Percentiles rank a stretch among this genome's conserved stretches.
phyloP scores from a whole-genome alignment of 139 green algal species.

The Coelastrella sp. region DNA sequence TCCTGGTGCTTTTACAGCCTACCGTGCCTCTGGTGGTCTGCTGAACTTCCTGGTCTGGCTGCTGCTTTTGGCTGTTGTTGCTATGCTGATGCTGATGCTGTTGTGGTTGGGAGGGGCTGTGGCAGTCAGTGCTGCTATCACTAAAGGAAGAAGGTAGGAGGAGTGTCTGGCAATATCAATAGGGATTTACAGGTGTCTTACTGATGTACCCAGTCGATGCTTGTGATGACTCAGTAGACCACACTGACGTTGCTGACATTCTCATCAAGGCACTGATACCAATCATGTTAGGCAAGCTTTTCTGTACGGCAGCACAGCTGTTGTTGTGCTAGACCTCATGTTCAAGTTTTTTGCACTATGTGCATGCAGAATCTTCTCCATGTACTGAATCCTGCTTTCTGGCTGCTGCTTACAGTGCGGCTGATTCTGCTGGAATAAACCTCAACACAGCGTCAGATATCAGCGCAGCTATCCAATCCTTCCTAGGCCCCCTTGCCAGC shows the following conservation, averaged over 20 bases:
- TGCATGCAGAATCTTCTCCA: too few relatives aligned
- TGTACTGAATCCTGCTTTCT: neutral
- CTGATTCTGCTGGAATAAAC: neutral
- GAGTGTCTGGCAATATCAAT: neutral
- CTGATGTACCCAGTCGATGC: too few relatives aligned
- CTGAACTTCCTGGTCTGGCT: conserved; percentile 25
- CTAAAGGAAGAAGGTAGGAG: neutral
- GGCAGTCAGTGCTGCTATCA: conserved; percentile 22
- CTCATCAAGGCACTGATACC: too few relatives aligned
- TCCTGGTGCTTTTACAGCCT: neutral
- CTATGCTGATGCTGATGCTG: conserved; percentile 34
- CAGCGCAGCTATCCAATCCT: neutral
- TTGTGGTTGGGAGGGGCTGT: conserved; percentile 20
- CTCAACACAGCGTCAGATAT: neutral
- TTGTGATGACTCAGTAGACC: too few relatives aligned
- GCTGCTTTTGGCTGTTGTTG: conserved; percentile 24
- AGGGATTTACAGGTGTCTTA: too few relatives aligned
- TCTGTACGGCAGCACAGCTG: too few relatives aligned
- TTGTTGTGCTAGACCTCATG: too few relatives aligned
- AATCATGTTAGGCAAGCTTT: too few relatives aligned
- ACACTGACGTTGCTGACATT: too few relatives aligned
- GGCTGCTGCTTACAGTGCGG: neutral
- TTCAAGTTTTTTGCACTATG: too few relatives aligned
- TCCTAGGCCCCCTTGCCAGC: neutral
- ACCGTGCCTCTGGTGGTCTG: neutral